A percentile compares a stretch with the other conserved stretches of the same genome.
Evolutionary conservation across 768 basidiomycete species (phyloP).

Genomic region (Rhodocollybia butyracea): DNA sequence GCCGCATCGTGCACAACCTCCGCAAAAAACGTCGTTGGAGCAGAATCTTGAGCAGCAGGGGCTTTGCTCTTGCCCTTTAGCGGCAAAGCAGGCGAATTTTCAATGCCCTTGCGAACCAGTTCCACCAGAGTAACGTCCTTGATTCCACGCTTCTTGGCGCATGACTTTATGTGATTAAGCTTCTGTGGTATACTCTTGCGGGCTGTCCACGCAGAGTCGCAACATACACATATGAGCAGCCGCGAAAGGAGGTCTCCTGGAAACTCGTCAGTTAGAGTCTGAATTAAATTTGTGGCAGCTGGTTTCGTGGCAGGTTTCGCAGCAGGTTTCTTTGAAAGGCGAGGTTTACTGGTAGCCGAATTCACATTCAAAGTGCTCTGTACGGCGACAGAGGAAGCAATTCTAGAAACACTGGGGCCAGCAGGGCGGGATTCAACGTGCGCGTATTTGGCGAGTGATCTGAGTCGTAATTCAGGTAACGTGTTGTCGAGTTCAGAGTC

Average conservation of each 20-base stretch:
- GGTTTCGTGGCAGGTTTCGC: neutral
- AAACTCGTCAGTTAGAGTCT: conserved; percentile 27
- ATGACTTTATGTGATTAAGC: conserved; percentile 60
- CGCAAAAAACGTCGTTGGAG: conserved; percentile 47
- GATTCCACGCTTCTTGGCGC: conserved; percentile 59
- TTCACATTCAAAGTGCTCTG: neutral
- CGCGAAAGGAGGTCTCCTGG: conserved; percentile 43
- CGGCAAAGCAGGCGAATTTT: conserved; percentile 15
- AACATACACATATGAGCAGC: conserved; percentile 60
- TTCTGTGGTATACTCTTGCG: conserved; percentile 65
- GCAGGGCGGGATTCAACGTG: neutral
- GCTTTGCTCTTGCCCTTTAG: conserved; percentile 21
- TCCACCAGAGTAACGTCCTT: conserved; percentile 50
- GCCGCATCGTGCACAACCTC: conserved; percentile 44
- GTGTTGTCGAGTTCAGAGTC: conserved; percentile 5
- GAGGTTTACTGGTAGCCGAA: neutral
- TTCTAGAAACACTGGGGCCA: neutral
- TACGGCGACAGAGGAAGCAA: neutral
- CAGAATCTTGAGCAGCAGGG: conserved; percentile 10
- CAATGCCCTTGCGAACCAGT: conserved; percentile 50
- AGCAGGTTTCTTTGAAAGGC: neutral
- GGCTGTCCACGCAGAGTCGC: conserved; percentile 65
- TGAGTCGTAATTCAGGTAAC: neutral
- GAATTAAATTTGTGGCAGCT: neutral
- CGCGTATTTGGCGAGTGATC: conserved; percentile 1